Base-by-base conservation (phyloP, 1,139 yeast species). In the Pichia kudriavzevii region DNA sequence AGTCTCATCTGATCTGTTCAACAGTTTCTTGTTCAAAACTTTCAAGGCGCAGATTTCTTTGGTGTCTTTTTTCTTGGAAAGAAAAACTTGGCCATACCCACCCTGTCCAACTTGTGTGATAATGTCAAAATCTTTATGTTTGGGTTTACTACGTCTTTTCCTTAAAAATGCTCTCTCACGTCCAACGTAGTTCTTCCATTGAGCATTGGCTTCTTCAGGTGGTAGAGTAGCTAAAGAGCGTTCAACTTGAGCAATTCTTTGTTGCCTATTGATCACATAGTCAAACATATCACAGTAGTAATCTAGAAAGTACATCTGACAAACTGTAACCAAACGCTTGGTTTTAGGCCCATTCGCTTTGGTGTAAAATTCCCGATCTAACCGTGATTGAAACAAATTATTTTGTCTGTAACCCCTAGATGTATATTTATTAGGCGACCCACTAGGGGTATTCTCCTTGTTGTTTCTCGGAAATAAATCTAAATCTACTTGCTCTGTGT, bases 91-190 rank as follows among this genome's bases (percentile, higher is more conserved):
- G 17, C 99, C 99, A 55, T 93, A 93, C 3, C 99, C 98, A 53
- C 99, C 99, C 65, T 93, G 98, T 18, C 99, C 98, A 23, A 93
- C 96, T 63, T 93, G 98, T 3, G 98, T 91, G 43, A 93, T 79
- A 68, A 88, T 84, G 57, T 87, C 93, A 57, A 93, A 93, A 58
- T 93, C 98, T 49, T 87, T 88, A 56, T 87, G 91, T 56, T 82
- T 84, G 31, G 96, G 95, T 59, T 87, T 85, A 44, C 85, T 69
- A 52, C 99, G 73, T 52, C 96, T 71, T 57, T 87, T 87, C 45
- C 99, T 73, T 50, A 93, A 65, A 36, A 78, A 70, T 6, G 85
- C 88, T 34, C 94, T 67, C 59, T 93, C 99, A 41, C 93, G 72
- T 14, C 91, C 87, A 21, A 77, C 65, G 55, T 93, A 91, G 38